Evolutionary conservation across 2,329 filamentous ascomycete species (phyloP).

Genomic region (Penicillium glabrum): DNA sequence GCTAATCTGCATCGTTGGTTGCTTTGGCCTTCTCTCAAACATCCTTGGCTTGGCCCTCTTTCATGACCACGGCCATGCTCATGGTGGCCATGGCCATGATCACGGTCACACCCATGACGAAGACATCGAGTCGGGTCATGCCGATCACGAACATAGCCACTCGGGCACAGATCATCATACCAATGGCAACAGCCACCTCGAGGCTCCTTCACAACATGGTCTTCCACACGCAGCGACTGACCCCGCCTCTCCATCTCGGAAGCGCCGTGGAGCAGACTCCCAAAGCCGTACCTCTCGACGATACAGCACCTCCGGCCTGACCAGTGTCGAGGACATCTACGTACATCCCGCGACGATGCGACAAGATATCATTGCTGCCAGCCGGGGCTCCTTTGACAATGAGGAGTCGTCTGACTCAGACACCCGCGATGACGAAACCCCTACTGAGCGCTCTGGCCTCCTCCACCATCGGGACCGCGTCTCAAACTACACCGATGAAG

Average conservation of each 20-base stretch:
- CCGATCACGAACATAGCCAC: conserved; percentile 38
- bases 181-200: conserved; percentile 48
- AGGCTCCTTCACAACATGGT: conserved; percentile 21
- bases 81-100: conserved; percentile 49
- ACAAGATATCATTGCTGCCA: conserved; percentile 88
- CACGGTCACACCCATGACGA: conserved; percentile 50
- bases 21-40: conserved; percentile 81
- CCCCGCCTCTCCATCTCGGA: conserved; percentile 31
- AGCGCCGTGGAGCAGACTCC: conserved; percentile 27
- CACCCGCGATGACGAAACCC: conserved; percentile 54
- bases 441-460: conserved; percentile 45
- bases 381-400: conserved; percentile 63
- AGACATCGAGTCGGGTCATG: conserved; percentile 43
- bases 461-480: conserved; percentile 44
- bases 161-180: conserved; percentile 58
- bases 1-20: conserved; percentile 87
- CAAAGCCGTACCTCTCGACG: conserved; percentile 31
- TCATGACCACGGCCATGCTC: conserved; percentile 72
- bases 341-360: conserved; percentile 89
- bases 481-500: conserved; percentile 35
- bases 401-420: conserved; percentile 56
- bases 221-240: conserved; percentile 30
- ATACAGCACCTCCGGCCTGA: conserved; percentile 54
- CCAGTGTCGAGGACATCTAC: conserved; percentile 67
- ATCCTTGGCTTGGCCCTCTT: conserved; percentile 85